These are phyloP conservation scores for Astrocystis sublimbata DNA, from an alignment of 495 filamentous ascomycete species.

Conservation along the genomic window DNA sequence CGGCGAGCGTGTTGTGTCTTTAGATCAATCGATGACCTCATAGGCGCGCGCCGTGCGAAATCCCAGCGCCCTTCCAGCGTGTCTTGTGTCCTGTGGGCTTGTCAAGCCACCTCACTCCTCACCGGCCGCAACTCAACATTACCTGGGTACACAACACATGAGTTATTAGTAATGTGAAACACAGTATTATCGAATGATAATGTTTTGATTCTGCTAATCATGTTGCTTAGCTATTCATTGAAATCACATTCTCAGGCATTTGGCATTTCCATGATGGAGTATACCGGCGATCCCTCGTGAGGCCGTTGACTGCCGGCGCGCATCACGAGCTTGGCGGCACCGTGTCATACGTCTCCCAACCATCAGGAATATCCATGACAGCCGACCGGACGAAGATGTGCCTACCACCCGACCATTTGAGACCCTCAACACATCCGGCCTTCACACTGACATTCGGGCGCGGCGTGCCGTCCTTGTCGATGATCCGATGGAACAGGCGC, in stretches of 20 bases:
- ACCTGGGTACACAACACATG: too few relatives aligned
- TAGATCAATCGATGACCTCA: slow-evolving; percentile 33
- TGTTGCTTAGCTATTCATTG: too few relatives aligned
- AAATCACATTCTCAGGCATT: too few relatives aligned
- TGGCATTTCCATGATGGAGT: too few relatives aligned
- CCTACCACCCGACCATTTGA: slow-evolving; percentile 39
- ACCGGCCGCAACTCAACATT: too few relatives aligned
- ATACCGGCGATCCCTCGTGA: not conserved
- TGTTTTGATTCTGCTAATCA: too few relatives aligned
- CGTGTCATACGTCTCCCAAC: slow-evolving; percentile 40
- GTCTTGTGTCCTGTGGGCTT: too few relatives aligned
- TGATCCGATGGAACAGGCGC: slow-evolving; percentile 49
- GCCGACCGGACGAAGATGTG: slow-evolving; percentile 45
- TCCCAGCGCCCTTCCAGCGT: not conserved
- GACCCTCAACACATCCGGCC: slow-evolving; percentile 50
- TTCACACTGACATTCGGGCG: slow-evolving; percentile 46
- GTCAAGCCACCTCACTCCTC: not conserved
- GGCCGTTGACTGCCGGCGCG: not conserved
- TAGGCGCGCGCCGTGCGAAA: not conserved
- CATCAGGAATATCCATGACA: slow-evolving; percentile 35
- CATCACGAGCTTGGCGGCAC: slow-evolving; percentile 20
- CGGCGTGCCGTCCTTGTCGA: slow-evolving; percentile 37
- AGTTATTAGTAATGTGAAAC: too few relatives aligned
- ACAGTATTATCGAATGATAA: too few relatives aligned
- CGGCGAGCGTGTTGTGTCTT: slow-evolving; percentile 17